Conservation (phyloP, 441 rosid species). For the Croton laevigatus region DNA sequence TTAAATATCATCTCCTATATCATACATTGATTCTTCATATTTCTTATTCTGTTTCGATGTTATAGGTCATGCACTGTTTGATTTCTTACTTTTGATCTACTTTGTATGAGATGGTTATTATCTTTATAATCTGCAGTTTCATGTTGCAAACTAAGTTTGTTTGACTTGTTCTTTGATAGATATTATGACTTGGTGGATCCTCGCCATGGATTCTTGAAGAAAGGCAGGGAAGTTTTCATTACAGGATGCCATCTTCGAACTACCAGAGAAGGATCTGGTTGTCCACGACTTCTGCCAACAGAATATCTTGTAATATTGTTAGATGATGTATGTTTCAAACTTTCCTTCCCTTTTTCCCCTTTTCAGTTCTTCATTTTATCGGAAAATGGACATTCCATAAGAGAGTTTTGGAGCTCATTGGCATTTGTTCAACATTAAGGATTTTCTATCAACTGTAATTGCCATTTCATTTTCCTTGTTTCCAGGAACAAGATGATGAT, state of each 20-base stretch:
- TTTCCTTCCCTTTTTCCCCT: conserved; percentile 9
- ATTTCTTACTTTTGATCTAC: too few relatives aligned
- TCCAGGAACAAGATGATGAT: conserved; percentile 88
- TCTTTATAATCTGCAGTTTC: background rate
- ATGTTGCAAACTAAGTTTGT: conserved; percentile 11
- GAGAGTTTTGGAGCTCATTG: background rate
- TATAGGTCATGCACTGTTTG: background rate
- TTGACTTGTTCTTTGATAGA: conserved; percentile 34
- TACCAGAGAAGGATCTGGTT: conserved; percentile 82
- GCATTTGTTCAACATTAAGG: conserved; percentile 11
- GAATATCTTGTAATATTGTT: conserved; percentile 86
- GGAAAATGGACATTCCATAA: background rate
- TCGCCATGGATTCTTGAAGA: conserved; percentile 65
- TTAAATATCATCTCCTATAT: conserved; percentile 6
- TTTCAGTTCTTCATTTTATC: conserved; percentile 1
- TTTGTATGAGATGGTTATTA: background rate
- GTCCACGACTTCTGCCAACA: conserved; percentile 83
- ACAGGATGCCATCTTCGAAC: conserved; percentile 92
- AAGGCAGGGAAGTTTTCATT: conserved; percentile 85
- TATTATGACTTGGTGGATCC: conserved; percentile 82
- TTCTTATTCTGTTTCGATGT: background rate
- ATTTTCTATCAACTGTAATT: conserved; percentile 10
- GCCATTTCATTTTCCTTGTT: conserved; percentile 21
- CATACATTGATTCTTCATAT: background rate
- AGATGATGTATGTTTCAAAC: conserved; percentile 58